Evolutionary conservation across 164 flowering plant species (phyloP), one percentile per base, ranked within the genome.

Genomic region (Umbellularia californica): DNA sequence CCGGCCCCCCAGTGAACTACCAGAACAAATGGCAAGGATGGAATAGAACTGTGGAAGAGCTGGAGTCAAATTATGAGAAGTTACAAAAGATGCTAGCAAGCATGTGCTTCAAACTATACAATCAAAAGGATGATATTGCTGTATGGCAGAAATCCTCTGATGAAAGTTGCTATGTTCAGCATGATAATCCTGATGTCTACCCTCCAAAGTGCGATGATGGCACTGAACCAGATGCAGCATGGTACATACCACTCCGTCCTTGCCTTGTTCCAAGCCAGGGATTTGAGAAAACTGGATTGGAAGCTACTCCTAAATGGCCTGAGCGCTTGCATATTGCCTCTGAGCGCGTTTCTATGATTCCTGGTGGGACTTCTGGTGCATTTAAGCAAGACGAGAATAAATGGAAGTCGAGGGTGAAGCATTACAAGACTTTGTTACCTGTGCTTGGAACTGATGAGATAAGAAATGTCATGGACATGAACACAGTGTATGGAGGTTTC

Each of bases 1-100:
- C 99, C 71, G 99, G 99, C 24, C 99, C 99, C 11, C 99, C 99
- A 20, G 95, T 96, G 65, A 95, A 95, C 88, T 95, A 92, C 69
- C 88, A 93, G 74, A 77, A 85, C 81, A 87, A 88, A 3, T 95
- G 99, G 98, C 79, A 85, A 58, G 99, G 99, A 68, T 95, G 99
- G 99, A 88, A 95, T 79, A 95, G 98, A 20, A 95, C 99, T 0
- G 79, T 90, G 25, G 97, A 90, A 81, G 98, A 87, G 73, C 98
- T 93, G 83, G 89, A 81, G 82, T 79, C 92, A 33, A 94, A 95
- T 79, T 95, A 92, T 62, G 91, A 95, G 1, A 91, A 87, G 79
- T 79, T 95, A 75, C 91, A 90, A 70, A 88, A 85, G 7, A 71
- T 92, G 73, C 94, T 95, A 0, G 84, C 95, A 30, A 81, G 97